Evolutionary conservation across 2,329 filamentous ascomycete genomes (phyloP), one percentile per base, ranked within the genome.

Genomic region (Capronia epimyces): DNA sequence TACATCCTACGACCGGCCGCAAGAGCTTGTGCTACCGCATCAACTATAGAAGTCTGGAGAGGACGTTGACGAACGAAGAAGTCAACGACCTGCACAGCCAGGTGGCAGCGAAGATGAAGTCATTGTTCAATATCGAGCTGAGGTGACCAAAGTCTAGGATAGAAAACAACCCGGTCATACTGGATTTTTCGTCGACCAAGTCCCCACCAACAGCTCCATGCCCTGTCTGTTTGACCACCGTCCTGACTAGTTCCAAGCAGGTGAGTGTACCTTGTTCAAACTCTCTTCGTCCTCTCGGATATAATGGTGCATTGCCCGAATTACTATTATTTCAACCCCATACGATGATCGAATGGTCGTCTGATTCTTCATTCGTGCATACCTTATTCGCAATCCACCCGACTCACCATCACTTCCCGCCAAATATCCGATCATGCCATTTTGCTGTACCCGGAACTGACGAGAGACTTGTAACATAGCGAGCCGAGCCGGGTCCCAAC

Each of bases 21-120:
- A 85, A 80, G 71, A 96, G 90, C 72, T 70, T 93, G 73, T 95
- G 89, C 70, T 98, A 96, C 69, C 79, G 90, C 57, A 85, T 97
- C 69, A 91, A 91, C 66, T 98, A 98, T 71, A 81, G 93, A 58
- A 95, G 89, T 68, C 72, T 95, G 60, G 91, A 96, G 74, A 80
- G 86, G 65, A 98, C 91, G 1, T 72, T 98, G 67, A 95, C 86
- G 8, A 93, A 89, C 62, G 75, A 79, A 29, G 87, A 95, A 74
- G 80, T 83, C 9, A 94, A 94, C 65, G 69, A 74, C 37, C 70
- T 95, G 64, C 91, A 98, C 67, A 75, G 82, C 43, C 68, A 75
- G 59, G 83, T 97, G 39, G 74, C 77, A 36, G 63, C 71, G 55
- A 77, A 79, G 58, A 71, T 97, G 56, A 83, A 37, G 2, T 71